Evolutionary conservation across 2,329 filamentous ascomycete genomes (phyloP).

Genomic region (Hypocreales sp.): DNA sequence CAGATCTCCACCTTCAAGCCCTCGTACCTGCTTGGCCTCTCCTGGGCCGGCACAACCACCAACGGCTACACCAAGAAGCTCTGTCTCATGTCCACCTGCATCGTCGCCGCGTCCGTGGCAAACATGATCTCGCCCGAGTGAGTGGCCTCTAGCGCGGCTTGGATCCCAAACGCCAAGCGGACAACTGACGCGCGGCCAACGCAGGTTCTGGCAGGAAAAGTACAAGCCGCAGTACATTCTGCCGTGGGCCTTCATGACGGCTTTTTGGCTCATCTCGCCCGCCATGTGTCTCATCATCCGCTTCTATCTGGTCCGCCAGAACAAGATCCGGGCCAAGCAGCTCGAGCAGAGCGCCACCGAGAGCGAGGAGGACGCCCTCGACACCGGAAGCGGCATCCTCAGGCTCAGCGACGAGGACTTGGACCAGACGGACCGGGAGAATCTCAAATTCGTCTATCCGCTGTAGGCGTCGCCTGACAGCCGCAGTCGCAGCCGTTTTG

Average conservation of each 20-base stretch:
- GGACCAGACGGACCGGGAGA: slow-evolving; percentile 7
- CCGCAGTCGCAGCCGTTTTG: no score
- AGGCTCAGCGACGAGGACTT: slow-evolving; percentile 6
- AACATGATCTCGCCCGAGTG: slow-evolving; percentile 15
- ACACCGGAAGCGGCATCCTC: slow-evolving; percentile 6
- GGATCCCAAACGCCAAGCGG: no score
- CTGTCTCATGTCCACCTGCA: slow-evolving; percentile 8
- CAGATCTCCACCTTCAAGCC: slow-evolving; percentile 15
- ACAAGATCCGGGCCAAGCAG: slow-evolving; percentile 4
- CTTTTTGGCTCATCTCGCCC: slow-evolving; percentile 11
- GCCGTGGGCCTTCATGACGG: slow-evolving; percentile 10
- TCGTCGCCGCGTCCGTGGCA: slow-evolving; percentile 8
- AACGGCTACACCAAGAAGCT: slow-evolving; percentile 10
- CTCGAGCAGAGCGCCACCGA: slow-evolving; percentile 2
- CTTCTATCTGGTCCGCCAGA: slow-evolving; percentile 7
- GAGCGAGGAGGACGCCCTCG: slow-evolving; percentile 5
- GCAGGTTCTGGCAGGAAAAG: slow-evolving; percentile 9
- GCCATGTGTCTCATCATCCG: slow-evolving; percentile 10
- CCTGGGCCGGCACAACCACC: slow-evolving; percentile 11
- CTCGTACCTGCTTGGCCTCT: slow-evolving; percentile 12
- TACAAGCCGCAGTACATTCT: slow-evolving; percentile 8
- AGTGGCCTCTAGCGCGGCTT: no score
- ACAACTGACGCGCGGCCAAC: no score
- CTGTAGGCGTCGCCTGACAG: no score
- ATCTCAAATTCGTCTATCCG: slow-evolving; percentile 8